Base-by-base conservation (phyloP, 108 stramenopile species). In the Fragilaria crotonensis region DNA sequence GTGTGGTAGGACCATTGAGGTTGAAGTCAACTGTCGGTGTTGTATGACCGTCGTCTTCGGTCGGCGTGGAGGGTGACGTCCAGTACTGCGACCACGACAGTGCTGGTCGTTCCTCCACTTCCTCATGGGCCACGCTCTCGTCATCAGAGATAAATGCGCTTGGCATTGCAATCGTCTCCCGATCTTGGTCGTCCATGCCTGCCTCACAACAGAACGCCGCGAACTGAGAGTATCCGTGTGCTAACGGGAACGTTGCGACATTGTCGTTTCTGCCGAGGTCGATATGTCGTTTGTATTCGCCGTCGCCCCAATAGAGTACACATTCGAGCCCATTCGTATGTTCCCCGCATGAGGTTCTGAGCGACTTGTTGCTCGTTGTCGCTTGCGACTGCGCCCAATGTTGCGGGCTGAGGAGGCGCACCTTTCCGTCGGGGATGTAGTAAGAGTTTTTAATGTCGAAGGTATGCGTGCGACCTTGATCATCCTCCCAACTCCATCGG, bases 381-480 rank as follows among this genome's bases (percentile, higher is more conserved):
- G 52, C n/a, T 59, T 26, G 4, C 11, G 2, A 30, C 27, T 64
- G 48, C 21, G 63, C 62, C 69, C 69, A 70, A 64, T 70, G 57
- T 52, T 64, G 56, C 2, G 57, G 63, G 20, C 36, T 30, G 17
- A 70, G 23, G 23, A 70, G 63, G n/a, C 50, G n/a, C 1, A 25
- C 0, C 26, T 18, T 30, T 4, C 51, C 0, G 2, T 45, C 17
- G 19, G 69, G 69, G 4, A 75, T 36, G 45, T 68, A 75, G 54
- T 59, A 60, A 0, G 69, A 66, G 54, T 74, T 67, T n/a, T 67
- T 61, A 14, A 77, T 60, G 4, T 27, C 11, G 2, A 77, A 52
- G 1, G 1, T 30, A 36, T 81, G 76, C 0, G 44, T 0, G n/a
- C 18, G 14, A 0, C 76, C 80, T 1, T 66, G 0, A 48, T 74